Conservation (phyloP, 2,329 filamentous ascomycete species). For the Triangularia setosa region DNA sequence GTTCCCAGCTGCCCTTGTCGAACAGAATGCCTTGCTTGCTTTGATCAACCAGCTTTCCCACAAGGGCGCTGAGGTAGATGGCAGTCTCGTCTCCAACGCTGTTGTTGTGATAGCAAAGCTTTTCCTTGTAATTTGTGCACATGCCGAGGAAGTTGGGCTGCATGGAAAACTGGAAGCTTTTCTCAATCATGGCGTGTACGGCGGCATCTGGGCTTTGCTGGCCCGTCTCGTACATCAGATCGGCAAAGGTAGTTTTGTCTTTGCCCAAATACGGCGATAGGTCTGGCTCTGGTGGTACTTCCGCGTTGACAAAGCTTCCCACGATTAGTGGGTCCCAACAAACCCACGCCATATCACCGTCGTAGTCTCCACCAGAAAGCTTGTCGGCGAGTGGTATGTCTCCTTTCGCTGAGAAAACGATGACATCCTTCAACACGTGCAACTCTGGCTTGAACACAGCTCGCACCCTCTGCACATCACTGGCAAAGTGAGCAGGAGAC, state of each 20-base stretch:
- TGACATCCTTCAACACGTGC: conserved; percentile 68
- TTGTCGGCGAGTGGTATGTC: conserved; percentile 61
- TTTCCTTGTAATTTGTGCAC: conserved; percentile 62
- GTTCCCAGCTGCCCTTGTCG: conserved; percentile 37
- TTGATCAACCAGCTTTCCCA: conserved; percentile 55
- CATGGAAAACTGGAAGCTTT: conserved; percentile 57
- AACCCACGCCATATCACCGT: conserved; percentile 74
- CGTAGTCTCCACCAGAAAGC: conserved; percentile 76
- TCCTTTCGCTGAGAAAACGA: conserved; percentile 69
- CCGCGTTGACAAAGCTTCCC: conserved; percentile 60
- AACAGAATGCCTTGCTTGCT: conserved; percentile 54
- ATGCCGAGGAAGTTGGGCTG: conserved; percentile 55
- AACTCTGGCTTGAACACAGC: conserved; percentile 57
- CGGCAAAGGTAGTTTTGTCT: conserved; percentile 42
- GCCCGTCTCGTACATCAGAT: conserved; percentile 34
- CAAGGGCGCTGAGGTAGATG: conserved; percentile 47
- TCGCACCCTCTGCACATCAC: conserved; percentile 67
- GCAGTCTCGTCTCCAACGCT: conserved; percentile 44
- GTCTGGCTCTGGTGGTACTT: conserved; percentile 42
- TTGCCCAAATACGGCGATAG: conserved; percentile 49
- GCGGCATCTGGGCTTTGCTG: conserved; percentile 19
- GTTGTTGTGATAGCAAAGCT: conserved; percentile 56
- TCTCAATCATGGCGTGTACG: conserved; percentile 45
- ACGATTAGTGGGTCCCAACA: conserved; percentile 70
- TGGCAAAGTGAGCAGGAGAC: conserved; percentile 64